Conservation (phyloP, 164 flowering plant species). For the Nymphaea colorata region DNA sequence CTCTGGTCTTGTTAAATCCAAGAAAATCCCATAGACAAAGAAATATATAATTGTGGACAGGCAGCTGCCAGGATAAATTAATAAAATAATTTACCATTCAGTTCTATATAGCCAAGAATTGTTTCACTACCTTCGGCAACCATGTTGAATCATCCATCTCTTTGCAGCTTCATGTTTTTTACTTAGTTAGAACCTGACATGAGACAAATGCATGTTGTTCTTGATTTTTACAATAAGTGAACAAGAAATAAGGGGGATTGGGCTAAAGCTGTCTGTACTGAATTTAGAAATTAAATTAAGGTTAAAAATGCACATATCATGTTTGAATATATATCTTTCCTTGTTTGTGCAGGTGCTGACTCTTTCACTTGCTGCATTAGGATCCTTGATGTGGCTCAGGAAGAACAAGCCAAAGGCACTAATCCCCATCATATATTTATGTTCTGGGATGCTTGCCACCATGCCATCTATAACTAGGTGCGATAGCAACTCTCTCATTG, state of each 20-base stretch:
- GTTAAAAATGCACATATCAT: not conserved
- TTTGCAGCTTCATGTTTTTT: not conserved
- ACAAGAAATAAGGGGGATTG: not conserved
- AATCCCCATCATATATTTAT: constrained; percentile 76
- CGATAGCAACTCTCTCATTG: not conserved
- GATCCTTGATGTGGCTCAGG: constrained; percentile 96
- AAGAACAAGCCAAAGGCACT: constrained; percentile 88
- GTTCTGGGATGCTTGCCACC: constrained; percentile 84
- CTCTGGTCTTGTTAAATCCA: not conserved
- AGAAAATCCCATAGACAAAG: not conserved
- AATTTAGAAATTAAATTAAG: not conserved
- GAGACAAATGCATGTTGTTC: not conserved
- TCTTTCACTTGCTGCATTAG: constrained; percentile 90
- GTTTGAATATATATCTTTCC: not conserved
- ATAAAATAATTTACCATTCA: not conserved
- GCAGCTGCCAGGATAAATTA: no score
- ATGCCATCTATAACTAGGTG: constrained; percentile 95
- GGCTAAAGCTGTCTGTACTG: not conserved
- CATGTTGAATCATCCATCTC: not conserved
- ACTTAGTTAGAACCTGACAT: no score
- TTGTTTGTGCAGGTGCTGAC: constrained; percentile 50
- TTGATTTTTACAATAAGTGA: not conserved
- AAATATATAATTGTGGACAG: no score
- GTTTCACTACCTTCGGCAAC: not conserved
- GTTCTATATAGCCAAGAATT: not conserved